phyloP scores from a whole-genome alignment of 2,329 filamentous ascomycete genomes.

The Ceratocystis colombiana region DNA sequence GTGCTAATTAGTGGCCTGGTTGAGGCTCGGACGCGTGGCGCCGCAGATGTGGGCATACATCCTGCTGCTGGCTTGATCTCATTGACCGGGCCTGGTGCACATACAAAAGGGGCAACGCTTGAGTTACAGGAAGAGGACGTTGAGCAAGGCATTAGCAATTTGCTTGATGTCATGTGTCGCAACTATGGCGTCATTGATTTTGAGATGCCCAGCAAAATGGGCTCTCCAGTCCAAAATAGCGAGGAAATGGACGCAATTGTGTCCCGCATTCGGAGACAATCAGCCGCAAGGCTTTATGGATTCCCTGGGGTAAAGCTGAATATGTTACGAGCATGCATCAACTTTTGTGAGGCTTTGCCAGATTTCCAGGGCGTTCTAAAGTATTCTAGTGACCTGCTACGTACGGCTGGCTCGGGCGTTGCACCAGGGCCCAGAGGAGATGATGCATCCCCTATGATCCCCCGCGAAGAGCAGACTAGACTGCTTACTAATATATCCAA shows the following conservation, averaged over 20 bases:
- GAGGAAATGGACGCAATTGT: conserved; percentile 43
- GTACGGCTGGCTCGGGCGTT: conserved; percentile 69
- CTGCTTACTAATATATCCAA: conserved; percentile 78
- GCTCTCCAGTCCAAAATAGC: conserved; percentile 29
- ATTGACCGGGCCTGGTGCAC: conserved; percentile 49
- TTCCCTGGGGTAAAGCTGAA: conserved; percentile 73
- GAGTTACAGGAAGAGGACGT: conserved; percentile 56
- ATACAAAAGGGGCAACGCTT: conserved; percentile 36
- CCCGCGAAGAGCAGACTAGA: conserved; percentile 72
- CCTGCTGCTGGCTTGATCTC: conserved; percentile 78
- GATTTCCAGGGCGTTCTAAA: conserved; percentile 84
- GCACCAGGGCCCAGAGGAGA: conserved; percentile 61
- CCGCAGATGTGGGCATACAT: conserved; percentile 92
- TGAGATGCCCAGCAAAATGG: conserved; percentile 31
- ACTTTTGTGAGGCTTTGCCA: conserved; percentile 84
- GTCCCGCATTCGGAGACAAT: conserved; percentile 50
- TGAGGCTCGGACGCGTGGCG: conserved; percentile 82
- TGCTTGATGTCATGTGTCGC: conserved; percentile 51
- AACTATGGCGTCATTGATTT: conserved; percentile 55
- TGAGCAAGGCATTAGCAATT: conserved; percentile 54
- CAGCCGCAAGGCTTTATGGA: conserved; percentile 57
- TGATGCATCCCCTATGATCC: conserved; percentile 59
- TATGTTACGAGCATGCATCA: conserved; percentile 78
- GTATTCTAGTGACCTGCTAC: conserved; percentile 74
- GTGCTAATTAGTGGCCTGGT: conserved; percentile 75